Base-by-base conservation (phyloP, 768 basidiomycete genomes). In the Russula brevipes region DNA sequence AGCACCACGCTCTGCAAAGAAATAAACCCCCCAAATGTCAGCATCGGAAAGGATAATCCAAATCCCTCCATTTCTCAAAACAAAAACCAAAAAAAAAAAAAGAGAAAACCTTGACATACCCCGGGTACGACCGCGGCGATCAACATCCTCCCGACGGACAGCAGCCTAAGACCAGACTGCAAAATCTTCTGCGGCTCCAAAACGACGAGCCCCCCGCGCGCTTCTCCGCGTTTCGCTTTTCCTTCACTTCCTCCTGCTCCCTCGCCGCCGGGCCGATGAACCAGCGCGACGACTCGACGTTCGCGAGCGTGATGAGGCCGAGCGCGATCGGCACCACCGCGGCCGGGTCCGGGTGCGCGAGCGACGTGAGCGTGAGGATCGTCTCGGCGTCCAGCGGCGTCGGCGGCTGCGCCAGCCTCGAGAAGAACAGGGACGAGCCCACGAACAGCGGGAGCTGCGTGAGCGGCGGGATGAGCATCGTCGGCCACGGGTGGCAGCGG, bases 281-380 rank as follows among this genome's bases (percentile, higher is more conserved):
- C 89, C 88, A 91, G 45, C 82, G 82, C 41, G 85, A 81, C 8
- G 87, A 85, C 70, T 93, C 91, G 11, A 90, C 86, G 66, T 91
- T 91, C 2, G 86, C 87, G 77, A 92, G 78, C 10, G 88, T 89
- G 45, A 90, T 71, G 51, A 91, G 72, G 7, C 91, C 91, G 24
- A 91, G 77, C 2, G 82, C 74, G 55, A 92, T 84, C 2, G 91
- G 91, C 1, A 92, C 72, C 12, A 81, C 75, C 69, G 81, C 81
- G 0, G 89, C 89, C 35, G 87, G 80, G 71, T 93, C 91, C 10
- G 86, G 78, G 70, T 87, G 85, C 11, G 84, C 76, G 54, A 92
- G 76, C 4, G 86, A 85, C 5, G 87, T 82, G 42, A 93, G 79
- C 0, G 88, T 87, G 42, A 90, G 71, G 74, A 92, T 89, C 7